These are phyloP conservation scores for Agrostemma githago DNA, from an alignment of 148 eudicot genomes.

Conservation along the genomic window DNA sequence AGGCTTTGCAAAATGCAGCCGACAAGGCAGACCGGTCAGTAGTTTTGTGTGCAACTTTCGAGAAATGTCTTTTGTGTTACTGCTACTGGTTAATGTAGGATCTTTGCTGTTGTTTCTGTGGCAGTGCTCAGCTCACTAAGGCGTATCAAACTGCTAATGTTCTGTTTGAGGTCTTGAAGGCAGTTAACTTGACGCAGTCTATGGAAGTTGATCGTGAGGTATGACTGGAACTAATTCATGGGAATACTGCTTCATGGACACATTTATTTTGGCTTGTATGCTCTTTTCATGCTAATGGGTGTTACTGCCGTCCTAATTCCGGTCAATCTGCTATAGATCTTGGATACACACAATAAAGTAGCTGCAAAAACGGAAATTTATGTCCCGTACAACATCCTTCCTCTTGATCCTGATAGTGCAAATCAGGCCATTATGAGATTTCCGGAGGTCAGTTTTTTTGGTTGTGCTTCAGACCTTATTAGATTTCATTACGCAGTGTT, in stretches of 20 bases:
- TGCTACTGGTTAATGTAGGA: constrained; percentile 1
- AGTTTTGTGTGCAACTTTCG: not conserved
- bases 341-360: constrained; percentile 96
- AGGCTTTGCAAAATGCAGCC: constrained; percentile 96
- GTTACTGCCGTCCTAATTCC: not conserved
- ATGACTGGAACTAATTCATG: constrained; percentile 14
- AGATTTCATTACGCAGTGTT: not conserved
- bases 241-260: not conserved
- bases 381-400: constrained; percentile 89
- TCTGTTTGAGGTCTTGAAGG: constrained; percentile 95
- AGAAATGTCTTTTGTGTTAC: not conserved
- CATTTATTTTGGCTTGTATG: not conserved
- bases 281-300: not conserved
- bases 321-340: constrained; percentile 38
- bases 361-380: constrained; percentile 93
- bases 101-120: constrained; percentile 11
- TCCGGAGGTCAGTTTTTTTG: constrained; percentile 63
- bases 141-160: constrained; percentile 99
- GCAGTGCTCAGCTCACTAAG: constrained; percentile 97
- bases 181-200: constrained; percentile 86
- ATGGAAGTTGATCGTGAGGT: constrained; percentile 99
- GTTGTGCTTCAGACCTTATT: not conserved
- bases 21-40: constrained; percentile 98
- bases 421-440: constrained; percentile 97
- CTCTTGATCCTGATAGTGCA: constrained; percentile 98